Evolutionary conservation across 1,139 yeast species (phyloP).

Genomic region (Lodderomyces margitis): DNA sequence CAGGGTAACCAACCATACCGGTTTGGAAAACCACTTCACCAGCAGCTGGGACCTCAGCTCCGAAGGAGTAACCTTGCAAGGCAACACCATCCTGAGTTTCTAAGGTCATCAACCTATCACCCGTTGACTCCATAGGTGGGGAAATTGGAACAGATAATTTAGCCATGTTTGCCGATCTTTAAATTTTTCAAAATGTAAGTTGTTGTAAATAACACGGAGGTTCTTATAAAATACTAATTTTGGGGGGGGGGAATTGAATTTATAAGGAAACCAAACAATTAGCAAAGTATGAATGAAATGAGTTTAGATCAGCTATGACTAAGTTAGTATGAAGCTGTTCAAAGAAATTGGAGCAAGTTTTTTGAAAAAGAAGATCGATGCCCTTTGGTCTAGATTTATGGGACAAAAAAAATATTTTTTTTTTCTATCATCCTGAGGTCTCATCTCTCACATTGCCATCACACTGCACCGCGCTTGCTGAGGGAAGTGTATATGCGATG

Average conservation of each 20-base stretch:
- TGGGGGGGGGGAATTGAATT: neutral
- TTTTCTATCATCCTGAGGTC: too few species aligned
- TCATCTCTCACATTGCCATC: too few species aligned
- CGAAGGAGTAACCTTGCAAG: slow-evolving; percentile 96
- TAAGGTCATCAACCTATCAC: slow-evolving; percentile 81
- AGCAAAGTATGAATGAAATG: neutral
- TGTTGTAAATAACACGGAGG: neutral
- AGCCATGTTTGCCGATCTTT: slow-evolving; percentile 11
- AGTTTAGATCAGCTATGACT: neutral
- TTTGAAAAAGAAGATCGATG: slow-evolving; percentile 2
- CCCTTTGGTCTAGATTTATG: neutral
- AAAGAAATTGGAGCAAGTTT: too few species aligned
- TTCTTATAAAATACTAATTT: neutral
- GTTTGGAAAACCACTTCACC: slow-evolving; percentile 99
- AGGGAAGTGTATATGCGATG: neutral
- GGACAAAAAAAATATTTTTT: neutral
- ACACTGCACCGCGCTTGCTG: neutral
- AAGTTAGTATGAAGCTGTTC: neutral
- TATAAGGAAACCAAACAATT: slow-evolving; percentile 1
- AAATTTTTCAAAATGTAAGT: neutral
- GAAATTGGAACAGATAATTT: slow-evolving; percentile 68
- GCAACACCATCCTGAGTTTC: slow-evolving; percentile 89
- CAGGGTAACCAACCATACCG: slow-evolving; percentile 99
- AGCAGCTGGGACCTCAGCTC: slow-evolving; percentile 85
- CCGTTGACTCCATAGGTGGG: slow-evolving; percentile 82